Base-by-base conservation (phyloP, 768 basidiomycete species). In the Agaricus subrufescens region DNA sequence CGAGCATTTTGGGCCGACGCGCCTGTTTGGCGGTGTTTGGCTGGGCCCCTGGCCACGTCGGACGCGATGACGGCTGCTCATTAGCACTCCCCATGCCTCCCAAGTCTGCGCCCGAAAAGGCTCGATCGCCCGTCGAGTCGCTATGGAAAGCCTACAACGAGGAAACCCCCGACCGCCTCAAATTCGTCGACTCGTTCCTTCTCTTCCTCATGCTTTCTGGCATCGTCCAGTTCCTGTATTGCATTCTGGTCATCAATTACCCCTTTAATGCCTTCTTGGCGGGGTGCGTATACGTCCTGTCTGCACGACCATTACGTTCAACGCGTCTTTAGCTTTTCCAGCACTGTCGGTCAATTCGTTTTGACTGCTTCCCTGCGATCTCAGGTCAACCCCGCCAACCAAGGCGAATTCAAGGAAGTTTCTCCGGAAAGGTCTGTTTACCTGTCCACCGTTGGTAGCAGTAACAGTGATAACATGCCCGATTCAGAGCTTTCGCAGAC, bases 191-290 rank as follows among this genome's bases (percentile, higher is more conserved):
- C 75, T 73, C 85, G 7, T 98, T 98, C 78, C 80, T 98, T 60
- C 73, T 90, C 58, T 97, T 96, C 79, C 80, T 96, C 64, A 85
- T 98, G 76, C 78, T 96, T 46, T 90, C 91, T 2, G 97, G 97
- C 63, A 79, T 95, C 57, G 67, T 85, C 45, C 95, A 98, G 69
- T 98, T 99, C 73, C 73, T 81, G 9, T 98, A 98, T 75, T 94
- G 96, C 74, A 72, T 96, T 30, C 77, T 93, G 61, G 79, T 99
- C 59, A 94, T 94, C 56, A 89, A 86, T 74, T 98, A 86, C 73
- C 97, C 97, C 25, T 98, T 95, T 79, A 98, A 99, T 63, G 94
- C 97, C 39, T 99, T 99, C 74, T 72, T 98, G 63, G 87, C 94
- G 60, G 95, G 94, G 97, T 98, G 72, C 59, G 91, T 72, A 12